These are phyloP conservation scores for Plectosphaerella cucumerina DNA, from an alignment of 2,329 filamentous ascomycete species.

Conservation along the genomic window DNA sequence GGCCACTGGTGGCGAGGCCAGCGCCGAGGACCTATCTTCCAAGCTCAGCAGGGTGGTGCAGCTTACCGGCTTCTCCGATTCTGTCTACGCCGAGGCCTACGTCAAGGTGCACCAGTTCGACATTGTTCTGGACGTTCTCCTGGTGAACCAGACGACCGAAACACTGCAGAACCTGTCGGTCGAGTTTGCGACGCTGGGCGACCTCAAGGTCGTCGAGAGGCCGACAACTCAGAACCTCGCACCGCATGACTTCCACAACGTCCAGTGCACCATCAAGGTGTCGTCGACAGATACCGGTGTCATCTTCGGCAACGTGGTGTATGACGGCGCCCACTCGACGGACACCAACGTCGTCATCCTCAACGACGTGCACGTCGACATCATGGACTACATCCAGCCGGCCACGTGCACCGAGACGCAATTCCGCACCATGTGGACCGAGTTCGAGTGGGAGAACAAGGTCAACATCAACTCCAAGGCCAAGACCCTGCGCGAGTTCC, in stretches of 20 bases:
- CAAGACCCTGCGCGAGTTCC: slow-evolving; percentile 84
- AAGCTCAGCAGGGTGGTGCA: slow-evolving; percentile 96
- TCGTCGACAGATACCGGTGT: slow-evolving; percentile 97
- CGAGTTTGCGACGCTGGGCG: slow-evolving; percentile 96
- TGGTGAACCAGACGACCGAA: slow-evolving; percentile 96
- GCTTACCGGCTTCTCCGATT: slow-evolving; percentile 95
- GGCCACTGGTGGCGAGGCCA: slow-evolving; percentile 85
- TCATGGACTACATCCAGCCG: slow-evolving; percentile 99
- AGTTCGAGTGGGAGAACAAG: slow-evolving; percentile 99
- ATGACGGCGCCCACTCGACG: slow-evolving; percentile 86
- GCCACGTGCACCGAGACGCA: slow-evolving; percentile 95
- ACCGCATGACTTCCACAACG: slow-evolving; percentile 95
- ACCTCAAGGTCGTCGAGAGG: slow-evolving; percentile 95
- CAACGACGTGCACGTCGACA: slow-evolving; percentile 96
- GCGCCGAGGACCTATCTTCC: slow-evolving; percentile 79
- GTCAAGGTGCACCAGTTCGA: slow-evolving; percentile 99
- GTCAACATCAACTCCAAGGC: slow-evolving; percentile 99
- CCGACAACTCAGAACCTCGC: slow-evolving; percentile 94
- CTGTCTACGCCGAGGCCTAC: slow-evolving; percentile 98
- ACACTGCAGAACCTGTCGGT: slow-evolving; percentile 96
- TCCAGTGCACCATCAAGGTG: slow-evolving; percentile 98
- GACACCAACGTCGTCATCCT: slow-evolving; percentile 97
- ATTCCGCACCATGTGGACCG: slow-evolving; percentile 99
- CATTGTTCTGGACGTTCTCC: slow-evolving; percentile 90
- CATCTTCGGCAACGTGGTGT: slow-evolving; percentile 98